Evolutionary conservation across 2,329 filamentous ascomycete genomes (phyloP).

Genomic region (Epichloe sylvatica): DNA sequence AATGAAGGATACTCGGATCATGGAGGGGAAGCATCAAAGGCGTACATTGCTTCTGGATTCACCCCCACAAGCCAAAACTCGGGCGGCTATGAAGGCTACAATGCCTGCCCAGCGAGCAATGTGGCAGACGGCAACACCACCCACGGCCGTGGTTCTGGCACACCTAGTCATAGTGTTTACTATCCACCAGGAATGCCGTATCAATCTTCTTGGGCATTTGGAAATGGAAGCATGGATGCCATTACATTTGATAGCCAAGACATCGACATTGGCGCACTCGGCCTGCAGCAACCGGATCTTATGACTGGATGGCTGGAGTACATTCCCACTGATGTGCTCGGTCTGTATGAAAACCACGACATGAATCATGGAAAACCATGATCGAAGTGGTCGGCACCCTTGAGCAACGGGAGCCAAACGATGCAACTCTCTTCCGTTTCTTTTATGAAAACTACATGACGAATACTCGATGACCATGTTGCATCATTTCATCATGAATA

Average conservation of each 20-base stretch:
- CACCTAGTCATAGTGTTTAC: constrained; percentile 10
- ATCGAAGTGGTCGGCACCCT: not conserved
- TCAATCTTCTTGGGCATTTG: constrained; percentile 17
- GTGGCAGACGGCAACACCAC: constrained; percentile 19
- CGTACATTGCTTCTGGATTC: constrained; percentile 22
- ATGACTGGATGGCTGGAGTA: constrained; percentile 62
- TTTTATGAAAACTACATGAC: no score
- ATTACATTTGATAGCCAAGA: constrained; percentile 68
- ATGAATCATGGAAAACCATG: constrained; percentile 12
- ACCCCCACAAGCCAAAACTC: constrained; percentile 29
- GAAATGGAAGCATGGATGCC: constrained; percentile 26
- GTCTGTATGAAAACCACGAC: constrained; percentile 33
- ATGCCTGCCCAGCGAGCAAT: constrained; percentile 28
- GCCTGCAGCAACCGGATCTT: constrained; percentile 44
- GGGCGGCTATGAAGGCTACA: constrained; percentile 28
- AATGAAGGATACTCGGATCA: constrained; percentile 14
- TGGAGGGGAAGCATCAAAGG: constrained; percentile 20
- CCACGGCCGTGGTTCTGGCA: not conserved
- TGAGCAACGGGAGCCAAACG: not conserved
- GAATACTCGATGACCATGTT: not conserved
- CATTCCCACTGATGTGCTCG: constrained; percentile 50
- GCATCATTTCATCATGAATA: not conserved
- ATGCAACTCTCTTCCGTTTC: no score
- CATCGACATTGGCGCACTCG: constrained; percentile 57
- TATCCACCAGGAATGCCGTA: constrained; percentile 17